Conservation (phyloP, 2,329 filamentous ascomycete genomes). For the Aschersonia sp. region DNA sequence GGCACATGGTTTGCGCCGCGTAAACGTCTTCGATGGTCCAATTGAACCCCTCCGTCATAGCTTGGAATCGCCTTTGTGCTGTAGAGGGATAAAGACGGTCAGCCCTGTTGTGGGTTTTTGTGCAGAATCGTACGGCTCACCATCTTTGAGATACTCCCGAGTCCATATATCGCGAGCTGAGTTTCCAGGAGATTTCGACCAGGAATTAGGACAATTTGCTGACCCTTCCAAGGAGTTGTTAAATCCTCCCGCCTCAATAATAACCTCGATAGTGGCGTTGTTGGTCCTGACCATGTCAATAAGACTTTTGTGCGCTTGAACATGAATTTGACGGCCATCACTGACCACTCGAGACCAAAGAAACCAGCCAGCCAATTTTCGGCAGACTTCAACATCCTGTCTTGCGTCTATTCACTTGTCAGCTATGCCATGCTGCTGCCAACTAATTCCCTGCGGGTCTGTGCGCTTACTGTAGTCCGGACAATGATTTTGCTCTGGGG, state of each 20-base stretch:
- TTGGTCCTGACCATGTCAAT: constrained; percentile 30
- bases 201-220: constrained; percentile 49
- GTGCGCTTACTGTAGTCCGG: constrained; percentile 40
- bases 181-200: constrained; percentile 32
- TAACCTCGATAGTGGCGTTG: constrained; percentile 58
- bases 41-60: constrained; percentile 39
- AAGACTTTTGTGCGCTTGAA: not conserved
- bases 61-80: constrained; percentile 45
- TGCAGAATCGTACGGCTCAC: not conserved
- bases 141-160: constrained; percentile 38
- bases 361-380: constrained; percentile 71
- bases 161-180: constrained; percentile 46
- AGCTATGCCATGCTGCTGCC: constrained; percentile 1
- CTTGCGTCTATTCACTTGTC: constrained; percentile 39
- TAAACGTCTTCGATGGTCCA: constrained; percentile 53
- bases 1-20: constrained; percentile 57
- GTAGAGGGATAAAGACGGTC: not conserved
- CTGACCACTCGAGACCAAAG: constrained; percentile 56
- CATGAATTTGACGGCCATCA: not conserved
- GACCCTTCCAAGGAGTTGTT: constrained; percentile 62
- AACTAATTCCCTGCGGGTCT: not conserved
- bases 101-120: not conserved
- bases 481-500: constrained; percentile 59
- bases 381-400: constrained; percentile 63
- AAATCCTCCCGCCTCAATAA: constrained; percentile 47